Evolutionary conservation across 768 basidiomycete species (phyloP), one percentile per base, ranked within the genome.

Genomic region (Leccinum variicolor): DNA sequence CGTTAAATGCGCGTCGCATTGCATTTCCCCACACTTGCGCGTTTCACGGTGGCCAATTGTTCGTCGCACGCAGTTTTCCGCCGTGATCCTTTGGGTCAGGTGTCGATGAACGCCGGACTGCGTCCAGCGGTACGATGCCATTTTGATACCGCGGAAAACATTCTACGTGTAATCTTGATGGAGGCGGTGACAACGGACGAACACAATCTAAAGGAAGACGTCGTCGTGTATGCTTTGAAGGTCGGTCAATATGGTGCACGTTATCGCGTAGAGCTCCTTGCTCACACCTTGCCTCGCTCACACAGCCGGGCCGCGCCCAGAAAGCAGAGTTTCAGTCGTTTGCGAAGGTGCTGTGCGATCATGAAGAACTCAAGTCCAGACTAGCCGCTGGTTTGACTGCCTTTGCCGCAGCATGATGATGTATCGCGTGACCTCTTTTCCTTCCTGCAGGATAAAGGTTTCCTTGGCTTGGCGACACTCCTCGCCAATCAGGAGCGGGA

Each of bases 81-180:
- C 7, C 83, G 87, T 6, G 87, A 88, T 60, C 87, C 85, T 0
- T 69, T 89, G 28, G 83, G 84, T 77, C 83, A 88, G 64, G 83
- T 87, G 1, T 82, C 86, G 1, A 84, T 87, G 84, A 87, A 86
- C 64, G 74, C 85, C 45, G 79, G 80, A 23, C 66, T 89, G 52
- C 75, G 75, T 46, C 74, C 83, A 8, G 70, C 81, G 9, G 76
- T 87, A 45, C 80, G 84, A 45, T 86, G 84, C 60, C 76, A 81
- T 21, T 86, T 78, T 66, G 82, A 86, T 57, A 71, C 74, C 19
- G 77, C 79, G 36, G 85, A 87, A 57, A 77, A 76, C 51, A 76
- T 81, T 9, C 69, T 87, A 34, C 81, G 85, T 21, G 67, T 87
- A 6, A 75, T 83, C 26, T 65, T 83, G 53, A 83, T 81, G 62